A percentile compares a stretch with the other conserved stretches of the same genome.
These are phyloP conservation scores for Asterella californica DNA, from an alignment of 225 moss, liverwort and hornwort genomes.

Conservation along the genomic window DNA sequence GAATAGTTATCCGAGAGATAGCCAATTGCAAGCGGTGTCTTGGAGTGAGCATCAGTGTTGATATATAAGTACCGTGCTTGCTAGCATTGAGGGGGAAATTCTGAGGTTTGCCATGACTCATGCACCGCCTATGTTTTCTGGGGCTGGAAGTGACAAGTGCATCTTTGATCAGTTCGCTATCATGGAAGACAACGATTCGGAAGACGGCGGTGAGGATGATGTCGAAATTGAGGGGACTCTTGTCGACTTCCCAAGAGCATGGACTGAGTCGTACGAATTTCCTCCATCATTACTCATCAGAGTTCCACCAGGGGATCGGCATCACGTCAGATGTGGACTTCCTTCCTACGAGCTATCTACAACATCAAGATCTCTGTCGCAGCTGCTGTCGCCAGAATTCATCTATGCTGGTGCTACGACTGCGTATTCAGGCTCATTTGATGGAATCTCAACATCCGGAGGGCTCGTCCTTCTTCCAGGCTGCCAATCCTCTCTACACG, in stretches of 20 bases:
- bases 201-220: not conserved
- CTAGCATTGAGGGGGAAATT: not conserved
- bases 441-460: not conserved
- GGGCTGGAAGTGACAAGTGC: not conserved
- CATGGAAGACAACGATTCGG: not conserved
- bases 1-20: not conserved
- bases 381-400: not conserved
- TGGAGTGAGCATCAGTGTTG: not conserved
- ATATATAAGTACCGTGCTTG: not conserved
- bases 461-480: not conserved
- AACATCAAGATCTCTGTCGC: not conserved
- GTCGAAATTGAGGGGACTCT: too few relatives aligned
- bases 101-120: not conserved
- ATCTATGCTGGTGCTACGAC: not conserved
- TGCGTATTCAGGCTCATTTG: not conserved
- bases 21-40: not conserved
- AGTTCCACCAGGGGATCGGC: not conserved
- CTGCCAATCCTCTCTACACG: not conserved
- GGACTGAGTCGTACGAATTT: not conserved
- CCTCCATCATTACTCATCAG: not conserved
- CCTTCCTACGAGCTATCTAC: not conserved
- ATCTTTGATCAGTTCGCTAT: not conserved
- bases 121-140: not conserved
- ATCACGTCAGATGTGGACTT: not conserved
- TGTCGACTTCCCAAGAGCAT: not conserved